Conservation (phyloP, 768 basidiomycete genomes). For the Leucocoprinus sp. region DNA sequence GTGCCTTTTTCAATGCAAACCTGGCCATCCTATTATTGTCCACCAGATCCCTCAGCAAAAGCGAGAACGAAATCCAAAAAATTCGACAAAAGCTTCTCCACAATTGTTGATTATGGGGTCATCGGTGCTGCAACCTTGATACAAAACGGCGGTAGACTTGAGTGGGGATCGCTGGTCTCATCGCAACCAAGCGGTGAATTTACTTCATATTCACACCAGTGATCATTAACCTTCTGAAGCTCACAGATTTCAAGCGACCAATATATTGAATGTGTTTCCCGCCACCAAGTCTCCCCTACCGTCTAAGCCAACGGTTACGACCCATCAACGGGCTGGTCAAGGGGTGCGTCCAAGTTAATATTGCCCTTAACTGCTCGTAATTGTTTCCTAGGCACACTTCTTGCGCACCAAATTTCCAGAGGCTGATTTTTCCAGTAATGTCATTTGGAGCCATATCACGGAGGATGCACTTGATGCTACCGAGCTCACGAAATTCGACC, state of each 20-base stretch:
- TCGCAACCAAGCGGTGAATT: constrained; percentile 8
- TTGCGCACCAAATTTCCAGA: constrained; percentile 66
- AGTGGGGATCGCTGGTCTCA: constrained; percentile 42
- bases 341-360: constrained; percentile 37
- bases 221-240: not conserved
- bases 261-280: constrained; percentile 45
- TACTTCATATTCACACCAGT: not conserved
- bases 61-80: constrained; percentile 23
- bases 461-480: constrained; percentile 31
- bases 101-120: constrained; percentile 48
- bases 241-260: constrained; percentile 6
- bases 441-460: constrained; percentile 49
- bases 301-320: constrained; percentile 22
- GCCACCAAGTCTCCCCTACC: constrained; percentile 36
- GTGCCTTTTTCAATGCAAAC: constrained; percentile 44
- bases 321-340: constrained; percentile 53
- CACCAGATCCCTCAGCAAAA: constrained; percentile 13
- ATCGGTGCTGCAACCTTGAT: constrained; percentile 49
- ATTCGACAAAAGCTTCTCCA: constrained; percentile 31
- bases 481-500: constrained; percentile 42
- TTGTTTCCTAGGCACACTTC: constrained; percentile 50
- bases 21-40: constrained; percentile 54
- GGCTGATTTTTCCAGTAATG: constrained; percentile 60
- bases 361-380: not conserved
- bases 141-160: constrained; percentile 31